Conservation (phyloP, 768 basidiomycete genomes). For the Hygrocybe punicea region DNA sequence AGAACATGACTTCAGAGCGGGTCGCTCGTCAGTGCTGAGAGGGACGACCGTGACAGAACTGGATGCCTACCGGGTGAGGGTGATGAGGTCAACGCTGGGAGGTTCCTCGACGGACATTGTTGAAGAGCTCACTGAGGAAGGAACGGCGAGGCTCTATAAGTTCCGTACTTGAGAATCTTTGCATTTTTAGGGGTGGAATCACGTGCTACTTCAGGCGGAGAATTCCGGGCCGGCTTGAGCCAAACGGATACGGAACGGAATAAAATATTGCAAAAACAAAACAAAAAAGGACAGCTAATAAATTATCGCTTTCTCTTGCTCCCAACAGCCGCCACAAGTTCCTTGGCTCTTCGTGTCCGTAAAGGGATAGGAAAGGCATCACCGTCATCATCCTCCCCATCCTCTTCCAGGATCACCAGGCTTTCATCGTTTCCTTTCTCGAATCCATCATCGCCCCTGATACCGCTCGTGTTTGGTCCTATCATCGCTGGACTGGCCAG, state of each 20-base stretch:
- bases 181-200: constrained; percentile 8
- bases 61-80: constrained; percentile 74
- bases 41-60: background rate
- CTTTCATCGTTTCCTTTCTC: constrained; percentile 28
- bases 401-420: constrained; percentile 24
- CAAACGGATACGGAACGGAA: background rate
- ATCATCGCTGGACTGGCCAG: constrained; percentile 48
- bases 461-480: constrained; percentile 60
- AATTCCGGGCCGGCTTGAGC: background rate
- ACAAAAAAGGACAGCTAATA: background rate
- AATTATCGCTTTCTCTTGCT: constrained; percentile 64
- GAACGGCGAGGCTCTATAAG: constrained; percentile 7
- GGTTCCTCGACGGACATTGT: constrained; percentile 56
- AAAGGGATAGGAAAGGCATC: constrained; percentile 71
- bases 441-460: constrained; percentile 43
- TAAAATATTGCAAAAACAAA: background rate
- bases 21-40: constrained; percentile 10
- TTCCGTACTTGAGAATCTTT: constrained; percentile 12
- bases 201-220: background rate
- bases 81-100: constrained; percentile 85
- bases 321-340: constrained; percentile 46
- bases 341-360: constrained; percentile 64
- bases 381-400: constrained; percentile 73
- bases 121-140: background rate
- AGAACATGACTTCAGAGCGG: constrained; percentile 72